Evolutionary conservation across 2,329 filamentous ascomycete genomes (phyloP).

Genomic region (Cercospora zeae-maydis): DNA sequence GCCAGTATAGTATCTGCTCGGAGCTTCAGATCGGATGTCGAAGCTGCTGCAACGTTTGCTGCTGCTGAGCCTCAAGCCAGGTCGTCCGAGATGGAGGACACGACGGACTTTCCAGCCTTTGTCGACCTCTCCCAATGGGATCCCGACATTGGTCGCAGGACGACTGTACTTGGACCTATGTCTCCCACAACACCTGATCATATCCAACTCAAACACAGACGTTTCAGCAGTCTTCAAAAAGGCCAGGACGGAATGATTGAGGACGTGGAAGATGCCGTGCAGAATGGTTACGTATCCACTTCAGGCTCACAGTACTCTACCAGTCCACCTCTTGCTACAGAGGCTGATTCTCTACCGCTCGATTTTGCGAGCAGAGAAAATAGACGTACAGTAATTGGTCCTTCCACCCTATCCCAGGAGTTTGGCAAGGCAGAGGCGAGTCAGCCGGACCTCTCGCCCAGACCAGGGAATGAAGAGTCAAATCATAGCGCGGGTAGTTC

Average conservation of each 20-base stretch:
- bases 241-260: conserved; percentile 16
- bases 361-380: conserved; percentile 12
- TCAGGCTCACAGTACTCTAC: conserved; percentile 9
- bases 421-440: neutral
- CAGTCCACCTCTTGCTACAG: neutral
- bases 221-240: conserved; percentile 22
- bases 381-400: conserved; percentile 23
- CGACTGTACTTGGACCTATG: conserved; percentile 22
- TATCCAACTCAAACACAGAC: conserved; percentile 16
- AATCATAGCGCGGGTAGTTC: conserved; percentile 4
- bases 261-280: conserved; percentile 12
- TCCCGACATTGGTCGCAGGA: conserved; percentile 14
- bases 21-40: conserved; percentile 29
- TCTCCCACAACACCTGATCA: neutral
- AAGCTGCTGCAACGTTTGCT: conserved; percentile 22
- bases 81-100: conserved; percentile 5
- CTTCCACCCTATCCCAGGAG: conserved; percentile 10
- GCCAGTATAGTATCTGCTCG: conserved; percentile 22
- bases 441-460: neutral
- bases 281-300: conserved; percentile 1
- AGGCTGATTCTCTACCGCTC: neutral
- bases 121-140: conserved; percentile 20
- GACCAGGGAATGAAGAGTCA: conserved; percentile 1
- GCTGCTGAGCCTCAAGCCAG: neutral
- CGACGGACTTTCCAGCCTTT: conserved; percentile 13